These are phyloP conservation scores for Globisporangium orthogonon DNA, from an alignment of 352 stramenopile genomes.

Conservation along the genomic window DNA sequence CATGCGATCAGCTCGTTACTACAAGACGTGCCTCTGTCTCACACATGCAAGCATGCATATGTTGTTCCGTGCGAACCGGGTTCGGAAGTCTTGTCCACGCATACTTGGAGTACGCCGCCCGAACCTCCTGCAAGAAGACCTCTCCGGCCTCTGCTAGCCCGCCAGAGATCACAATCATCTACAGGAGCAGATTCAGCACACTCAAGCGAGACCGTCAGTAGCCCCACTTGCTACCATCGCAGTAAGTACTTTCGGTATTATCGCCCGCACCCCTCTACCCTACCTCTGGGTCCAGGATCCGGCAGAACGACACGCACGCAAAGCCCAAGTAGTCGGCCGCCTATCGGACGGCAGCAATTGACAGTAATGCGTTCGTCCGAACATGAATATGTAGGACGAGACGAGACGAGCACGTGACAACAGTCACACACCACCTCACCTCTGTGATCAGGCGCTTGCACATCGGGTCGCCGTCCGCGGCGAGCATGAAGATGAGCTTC, in stretches of 20 bases:
- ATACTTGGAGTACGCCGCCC: constrained; percentile 53
- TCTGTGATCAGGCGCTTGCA: constrained; percentile 65
- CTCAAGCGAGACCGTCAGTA: too few relatives aligned
- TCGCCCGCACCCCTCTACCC: background rate
- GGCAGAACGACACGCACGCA: constrained; percentile 74
- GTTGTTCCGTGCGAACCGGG: constrained; percentile 26
- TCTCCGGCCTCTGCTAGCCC: constrained; percentile 71
- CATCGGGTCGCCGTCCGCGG: constrained; percentile 56
- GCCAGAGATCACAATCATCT: constrained; percentile 80
- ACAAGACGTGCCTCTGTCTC: background rate
- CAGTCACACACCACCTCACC: constrained; percentile 14
- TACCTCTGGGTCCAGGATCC: constrained; percentile 73
- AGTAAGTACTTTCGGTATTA: too few relatives aligned
- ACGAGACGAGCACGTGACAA: too few relatives aligned
- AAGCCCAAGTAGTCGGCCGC: constrained; percentile 79
- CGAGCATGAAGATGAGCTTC: constrained; percentile 68
- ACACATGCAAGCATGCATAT: background rate
- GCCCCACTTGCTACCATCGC: too few relatives aligned
- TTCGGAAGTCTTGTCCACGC: constrained; percentile 70
- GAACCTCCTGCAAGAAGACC: constrained; percentile 61
- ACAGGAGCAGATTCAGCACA: background rate
- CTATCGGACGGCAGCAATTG: constrained; percentile 16
- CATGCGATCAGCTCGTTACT: background rate
- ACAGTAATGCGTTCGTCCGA: background rate
- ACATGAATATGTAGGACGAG: background rate